Evolutionary conservation across 805 yeast genomes (phyloP).

Genomic region (Komagataella kurtzmanii): DNA sequence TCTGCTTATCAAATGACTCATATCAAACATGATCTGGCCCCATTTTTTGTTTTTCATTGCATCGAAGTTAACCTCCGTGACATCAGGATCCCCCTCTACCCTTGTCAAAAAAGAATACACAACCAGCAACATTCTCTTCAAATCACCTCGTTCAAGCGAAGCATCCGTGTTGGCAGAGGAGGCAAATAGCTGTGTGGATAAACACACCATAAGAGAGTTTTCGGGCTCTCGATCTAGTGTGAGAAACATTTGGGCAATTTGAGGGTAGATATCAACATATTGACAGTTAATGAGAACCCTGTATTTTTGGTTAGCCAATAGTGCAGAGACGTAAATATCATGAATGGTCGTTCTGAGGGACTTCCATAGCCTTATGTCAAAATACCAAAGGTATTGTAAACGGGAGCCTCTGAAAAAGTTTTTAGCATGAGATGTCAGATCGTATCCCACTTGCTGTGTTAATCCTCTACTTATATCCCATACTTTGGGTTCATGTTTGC

Average conservation of each 20-base stretch:
- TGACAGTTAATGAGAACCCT: conserved; percentile 57
- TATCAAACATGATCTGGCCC: conserved; percentile 68
- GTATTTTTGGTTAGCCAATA: conserved; percentile 46
- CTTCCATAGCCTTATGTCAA: conserved; percentile 68
- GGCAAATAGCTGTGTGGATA: conserved; percentile 81
- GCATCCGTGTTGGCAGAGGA: conserved; percentile 70
- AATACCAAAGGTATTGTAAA: conserved; percentile 43
- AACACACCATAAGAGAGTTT: conserved; percentile 52
- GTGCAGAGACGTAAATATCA: conserved; percentile 48
- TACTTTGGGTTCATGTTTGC: neutral
- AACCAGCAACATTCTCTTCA: conserved; percentile 46
- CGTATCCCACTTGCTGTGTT: neutral
- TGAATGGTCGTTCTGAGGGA: conserved; percentile 41
- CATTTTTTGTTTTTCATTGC: conserved; percentile 53
- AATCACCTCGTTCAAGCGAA: conserved; percentile 50
- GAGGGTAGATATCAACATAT: conserved; percentile 75
- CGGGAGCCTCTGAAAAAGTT: conserved; percentile 29
- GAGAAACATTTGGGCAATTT: conserved; percentile 55
- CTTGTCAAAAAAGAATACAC: conserved; percentile 50
- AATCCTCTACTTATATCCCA: conserved; percentile 7
- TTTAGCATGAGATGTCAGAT: neutral
- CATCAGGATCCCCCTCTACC: conserved; percentile 24
- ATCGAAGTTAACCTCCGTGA: conserved; percentile 26
- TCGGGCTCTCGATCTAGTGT: conserved; percentile 83
- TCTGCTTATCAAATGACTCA: conserved; percentile 65